These are phyloP conservation scores for Arabidopsis arenosa DNA, from an alignment of 345 rosid species.

Conservation along the genomic window DNA sequence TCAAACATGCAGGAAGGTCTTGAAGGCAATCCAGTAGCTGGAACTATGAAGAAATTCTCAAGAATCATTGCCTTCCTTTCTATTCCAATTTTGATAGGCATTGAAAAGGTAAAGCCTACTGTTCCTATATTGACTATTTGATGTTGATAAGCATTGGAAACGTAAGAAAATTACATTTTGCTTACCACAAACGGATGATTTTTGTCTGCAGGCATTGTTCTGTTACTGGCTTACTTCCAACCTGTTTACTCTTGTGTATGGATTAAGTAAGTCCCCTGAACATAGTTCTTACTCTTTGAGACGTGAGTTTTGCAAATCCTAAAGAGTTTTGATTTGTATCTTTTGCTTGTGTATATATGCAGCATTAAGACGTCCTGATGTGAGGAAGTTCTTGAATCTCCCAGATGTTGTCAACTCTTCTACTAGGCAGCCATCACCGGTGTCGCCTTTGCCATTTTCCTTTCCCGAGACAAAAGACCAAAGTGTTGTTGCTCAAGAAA, in stretches of 20 bases:
- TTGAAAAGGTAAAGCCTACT: slow-evolving; percentile 49
- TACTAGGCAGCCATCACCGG: slow-evolving; percentile 28
- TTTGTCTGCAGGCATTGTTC: slow-evolving; percentile 53
- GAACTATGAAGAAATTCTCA: slow-evolving; percentile 63
- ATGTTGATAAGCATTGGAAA: slow-evolving; percentile 10
- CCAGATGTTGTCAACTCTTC: slow-evolving; percentile 41
- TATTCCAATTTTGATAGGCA: slow-evolving; percentile 59
- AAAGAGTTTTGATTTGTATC: slow-evolving; percentile 9
- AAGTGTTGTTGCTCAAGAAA: slow-evolving; percentile 26
- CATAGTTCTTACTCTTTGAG: slow-evolving; percentile 2
- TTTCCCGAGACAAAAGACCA: slow-evolving; percentile 37
- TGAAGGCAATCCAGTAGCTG: slow-evolving; percentile 65
- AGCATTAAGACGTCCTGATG: slow-evolving; percentile 50
- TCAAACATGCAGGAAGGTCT: slow-evolving; percentile 66
- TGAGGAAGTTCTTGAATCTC: slow-evolving; percentile 51
- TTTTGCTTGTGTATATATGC: slow-evolving; percentile 37
- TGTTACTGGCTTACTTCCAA: slow-evolving; percentile 64
- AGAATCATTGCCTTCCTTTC: slow-evolving; percentile 58
- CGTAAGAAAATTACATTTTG: background rate
- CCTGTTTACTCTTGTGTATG: slow-evolving; percentile 53
- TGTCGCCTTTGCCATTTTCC: slow-evolving; percentile 40
- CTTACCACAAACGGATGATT: background rate
- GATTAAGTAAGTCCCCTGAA: slow-evolving; percentile 47
- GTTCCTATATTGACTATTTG: slow-evolving; percentile 1
- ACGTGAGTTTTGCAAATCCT: slow-evolving; percentile 10